phyloP scores from a whole-genome alignment of 768 basidiomycete species.

The Jaapia argillacea region DNA sequence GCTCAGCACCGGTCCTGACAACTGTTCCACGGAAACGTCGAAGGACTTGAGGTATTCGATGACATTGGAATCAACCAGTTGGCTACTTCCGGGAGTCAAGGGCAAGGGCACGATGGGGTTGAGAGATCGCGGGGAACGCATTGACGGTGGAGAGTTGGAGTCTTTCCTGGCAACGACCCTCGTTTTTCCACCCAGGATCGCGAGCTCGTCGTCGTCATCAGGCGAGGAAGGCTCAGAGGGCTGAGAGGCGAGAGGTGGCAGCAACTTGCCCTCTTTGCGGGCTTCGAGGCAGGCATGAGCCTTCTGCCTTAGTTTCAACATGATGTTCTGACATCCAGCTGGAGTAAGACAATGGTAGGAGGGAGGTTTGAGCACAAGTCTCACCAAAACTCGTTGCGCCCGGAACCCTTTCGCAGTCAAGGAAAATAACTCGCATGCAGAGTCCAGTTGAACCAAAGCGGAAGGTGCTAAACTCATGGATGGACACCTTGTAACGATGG shows the following conservation, averaged over 20 bases:
- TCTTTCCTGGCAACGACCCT: slow-evolving; percentile 55
- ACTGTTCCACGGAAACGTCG: slow-evolving; percentile 22
- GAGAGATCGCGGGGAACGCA: slow-evolving; percentile 55
- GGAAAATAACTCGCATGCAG: slow-evolving; percentile 66
- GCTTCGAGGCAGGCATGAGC: slow-evolving; percentile 58
- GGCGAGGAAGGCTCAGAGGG: slow-evolving; percentile 31
- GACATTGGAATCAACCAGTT: slow-evolving; percentile 50
- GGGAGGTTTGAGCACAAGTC: slow-evolving; percentile 7
- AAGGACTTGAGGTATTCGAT: slow-evolving; percentile 65
- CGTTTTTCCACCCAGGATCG: slow-evolving; percentile 56
- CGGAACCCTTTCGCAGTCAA: slow-evolving; percentile 58
- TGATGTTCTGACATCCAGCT: slow-evolving; percentile 38
- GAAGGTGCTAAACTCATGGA: slow-evolving; percentile 73
- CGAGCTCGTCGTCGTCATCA: slow-evolving; percentile 51
- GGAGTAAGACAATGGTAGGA: neutral
- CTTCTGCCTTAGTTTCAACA: slow-evolving; percentile 53
- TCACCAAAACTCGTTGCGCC: slow-evolving; percentile 55
- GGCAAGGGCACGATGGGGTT: slow-evolving; percentile 70
- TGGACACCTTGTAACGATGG: slow-evolving; percentile 69
- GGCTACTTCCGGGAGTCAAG: slow-evolving; percentile 37
- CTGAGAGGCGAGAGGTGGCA: slow-evolving; percentile 24
- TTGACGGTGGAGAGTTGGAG: slow-evolving; percentile 33
- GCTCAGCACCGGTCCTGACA: slow-evolving; percentile 16
- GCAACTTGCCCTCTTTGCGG: slow-evolving; percentile 46
- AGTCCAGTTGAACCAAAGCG: slow-evolving; percentile 62